Evolutionary conservation across 768 basidiomycete genomes (phyloP), one percentile per base, ranked within the genome.

Genomic region (Russula vinacea): DNA sequence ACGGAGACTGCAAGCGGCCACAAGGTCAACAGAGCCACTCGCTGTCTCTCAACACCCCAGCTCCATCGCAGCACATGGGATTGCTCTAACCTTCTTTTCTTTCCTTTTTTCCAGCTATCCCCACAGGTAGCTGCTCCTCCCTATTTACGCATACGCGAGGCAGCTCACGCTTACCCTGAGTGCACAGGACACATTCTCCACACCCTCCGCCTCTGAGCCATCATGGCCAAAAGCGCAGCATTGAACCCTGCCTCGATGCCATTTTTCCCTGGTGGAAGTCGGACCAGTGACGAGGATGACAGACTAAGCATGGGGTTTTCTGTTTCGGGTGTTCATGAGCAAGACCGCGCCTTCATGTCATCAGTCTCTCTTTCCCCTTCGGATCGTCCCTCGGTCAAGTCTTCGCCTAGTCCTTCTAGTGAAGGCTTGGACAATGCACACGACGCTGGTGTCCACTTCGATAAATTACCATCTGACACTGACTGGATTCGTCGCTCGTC

Each of bases 221-320:
- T 60, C 58, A 89, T 90, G 86, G 85, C 88, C 67, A 85, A 84
- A 81, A 89, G 85, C 71, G 86, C 83, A 71, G 81, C 88, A 64
- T 78, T 92, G 70, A 91, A 92, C 75, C 89, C 90, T 68, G 81
- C 89, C 66, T 92, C 90, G 63, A 85, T 85, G 73, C 90, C 90
- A 56, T 92, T 92, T 82, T 90, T 90, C 74, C 90, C 90, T 66
- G 88, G 87, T 60, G 81, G 79, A 71, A 70, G 83, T 69, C 84
- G 85, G 67, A 71, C 78, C 68, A 77, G 72, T 70, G 86, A 85
- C 62, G 84, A 87, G 63, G 85, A 86, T 59, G 77, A 76, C 54
- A 72, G 74, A 55, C 75, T 73, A 70, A 77, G 76, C 64, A 73
- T 82, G 50, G 76, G 76, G 60, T 81, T 83, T 70, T 74, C 75